Percentiles rank a stretch among this genome's conserved stretches.
These are phyloP conservation scores for Mycena albidolilacea DNA, from an alignment of 768 basidiomycete genomes.

Conservation along the genomic window DNA sequence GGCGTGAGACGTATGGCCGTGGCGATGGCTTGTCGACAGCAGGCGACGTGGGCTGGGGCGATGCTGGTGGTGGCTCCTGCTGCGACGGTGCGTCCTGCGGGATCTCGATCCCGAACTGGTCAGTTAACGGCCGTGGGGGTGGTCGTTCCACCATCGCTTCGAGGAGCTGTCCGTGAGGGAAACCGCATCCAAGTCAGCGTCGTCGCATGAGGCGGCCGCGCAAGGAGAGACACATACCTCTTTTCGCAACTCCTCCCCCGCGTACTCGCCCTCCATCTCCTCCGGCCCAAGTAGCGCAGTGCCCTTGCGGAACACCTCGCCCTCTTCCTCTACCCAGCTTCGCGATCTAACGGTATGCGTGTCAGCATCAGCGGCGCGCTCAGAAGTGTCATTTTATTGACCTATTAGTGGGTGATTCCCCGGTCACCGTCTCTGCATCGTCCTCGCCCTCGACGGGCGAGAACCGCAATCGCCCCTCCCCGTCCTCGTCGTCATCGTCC, in stretches of 20 bases:
- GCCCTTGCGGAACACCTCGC: conserved; percentile 96
- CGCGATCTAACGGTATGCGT: conserved; percentile 65
- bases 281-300: conserved; percentile 83
- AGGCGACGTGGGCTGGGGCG: conserved; percentile 27
- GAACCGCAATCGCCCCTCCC: conserved; percentile 51
- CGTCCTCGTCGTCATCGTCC: conserved; percentile 66
- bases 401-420: conserved; percentile 64
- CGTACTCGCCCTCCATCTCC: conserved; percentile 92
- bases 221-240: conserved; percentile 64
- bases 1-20: conserved; percentile 69
- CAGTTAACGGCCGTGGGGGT: conserved; percentile 79
- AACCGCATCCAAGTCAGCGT: conserved; percentile 20
- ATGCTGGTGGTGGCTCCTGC: conserved; percentile 45
- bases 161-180: conserved; percentile 67
- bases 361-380: conserved; percentile 12
- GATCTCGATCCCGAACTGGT: conserved; percentile 69
- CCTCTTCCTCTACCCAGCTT: conserved; percentile 93
- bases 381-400: conserved; percentile 47
- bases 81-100: conserved; percentile 35
- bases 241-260: conserved; percentile 88
- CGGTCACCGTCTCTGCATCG: conserved; percentile 33
- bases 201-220: neutral
- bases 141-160: conserved; percentile 91
- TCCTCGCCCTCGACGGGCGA: conserved; percentile 53
- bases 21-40: conserved; percentile 61